Evolutionary conservation across 179 eudicot species (phyloP).

Genomic region (Spinacia oleracea): DNA sequence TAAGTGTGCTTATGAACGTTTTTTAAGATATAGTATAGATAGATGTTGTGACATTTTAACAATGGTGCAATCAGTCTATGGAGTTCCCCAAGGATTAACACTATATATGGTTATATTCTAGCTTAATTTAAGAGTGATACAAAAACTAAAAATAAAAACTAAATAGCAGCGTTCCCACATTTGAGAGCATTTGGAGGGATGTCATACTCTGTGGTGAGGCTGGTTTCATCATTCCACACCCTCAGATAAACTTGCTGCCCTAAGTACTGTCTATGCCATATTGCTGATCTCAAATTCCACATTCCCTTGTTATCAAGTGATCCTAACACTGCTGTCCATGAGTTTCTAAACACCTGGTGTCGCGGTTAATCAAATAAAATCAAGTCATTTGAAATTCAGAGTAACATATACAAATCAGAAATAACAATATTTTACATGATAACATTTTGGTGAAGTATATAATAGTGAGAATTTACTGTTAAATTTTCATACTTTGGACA

Average conservation of each 20-base stretch:
- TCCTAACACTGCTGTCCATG: conserved; percentile 69
- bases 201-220: conserved; percentile 52
- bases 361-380: not conserved
- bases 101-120: not conserved
- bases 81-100: not conserved
- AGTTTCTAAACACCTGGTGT: conserved; percentile 62
- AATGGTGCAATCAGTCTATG: not conserved
- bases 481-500: too few relatives aligned
- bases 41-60: not conserved
- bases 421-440: not conserved
- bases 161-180: conserved; percentile 61
- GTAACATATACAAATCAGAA: not conserved
- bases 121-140: not conserved
- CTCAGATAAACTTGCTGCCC: conserved; percentile 72
- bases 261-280: conserved; percentile 71
- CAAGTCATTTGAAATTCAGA: not conserved
- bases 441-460: too few relatives aligned
- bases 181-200: conserved; percentile 62
- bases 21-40: too few relatives aligned
- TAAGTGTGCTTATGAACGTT: too few relatives aligned
- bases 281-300: conserved; percentile 89
- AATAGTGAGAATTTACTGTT: too few relatives aligned
- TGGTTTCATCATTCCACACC: conserved; percentile 62
- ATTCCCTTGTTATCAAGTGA: conserved; percentile 87
- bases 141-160: conserved; percentile 1